phyloP scores from a whole-genome alignment of 2,329 filamentous ascomycete genomes.

The Neonectria faginata region DNA sequence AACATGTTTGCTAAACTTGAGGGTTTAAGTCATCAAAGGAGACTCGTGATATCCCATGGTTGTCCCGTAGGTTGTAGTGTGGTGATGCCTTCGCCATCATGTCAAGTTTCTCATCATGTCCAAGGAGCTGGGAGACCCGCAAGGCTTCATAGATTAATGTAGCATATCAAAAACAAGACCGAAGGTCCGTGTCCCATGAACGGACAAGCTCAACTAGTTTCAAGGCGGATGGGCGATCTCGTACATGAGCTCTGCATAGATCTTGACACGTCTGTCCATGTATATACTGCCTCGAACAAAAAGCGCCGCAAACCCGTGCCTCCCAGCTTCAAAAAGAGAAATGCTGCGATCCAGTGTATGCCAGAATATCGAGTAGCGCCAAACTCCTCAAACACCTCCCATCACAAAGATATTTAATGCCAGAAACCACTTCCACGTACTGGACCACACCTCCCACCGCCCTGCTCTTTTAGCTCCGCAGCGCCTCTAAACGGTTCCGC shows the following conservation, averaged over 20 bases:
- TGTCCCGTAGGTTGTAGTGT: too few relatives aligned
- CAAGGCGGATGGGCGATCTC: neutral
- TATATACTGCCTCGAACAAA: slow-evolving; percentile 12
- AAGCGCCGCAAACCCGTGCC: slow-evolving; percentile 6
- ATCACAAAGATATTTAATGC: slow-evolving; percentile 1
- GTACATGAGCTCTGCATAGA: neutral
- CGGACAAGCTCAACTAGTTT: neutral
- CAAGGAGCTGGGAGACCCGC: too few relatives aligned
- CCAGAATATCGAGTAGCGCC: slow-evolving; percentile 24
- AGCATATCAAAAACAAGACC: neutral
- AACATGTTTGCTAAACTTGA: neutral
- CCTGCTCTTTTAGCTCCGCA: slow-evolving; percentile 75
- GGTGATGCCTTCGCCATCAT: too few relatives aligned
- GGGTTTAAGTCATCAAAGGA: too few relatives aligned
- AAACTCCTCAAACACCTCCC: slow-evolving; percentile 23
- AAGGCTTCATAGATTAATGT: neutral
- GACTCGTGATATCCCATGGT: too few relatives aligned
- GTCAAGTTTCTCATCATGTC: too few relatives aligned
- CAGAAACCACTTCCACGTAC: neutral
- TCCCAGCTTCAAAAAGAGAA: slow-evolving; percentile 14
- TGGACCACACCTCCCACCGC: neutral
- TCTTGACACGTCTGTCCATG: slow-evolving; percentile 1
- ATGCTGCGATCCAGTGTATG: slow-evolving; percentile 21
- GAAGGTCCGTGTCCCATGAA: neutral
- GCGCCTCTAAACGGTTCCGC: slow-evolving; percentile 88